Base-by-base conservation (phyloP, 139 green algal genomes). In the Picochlorum sp. region DNA sequence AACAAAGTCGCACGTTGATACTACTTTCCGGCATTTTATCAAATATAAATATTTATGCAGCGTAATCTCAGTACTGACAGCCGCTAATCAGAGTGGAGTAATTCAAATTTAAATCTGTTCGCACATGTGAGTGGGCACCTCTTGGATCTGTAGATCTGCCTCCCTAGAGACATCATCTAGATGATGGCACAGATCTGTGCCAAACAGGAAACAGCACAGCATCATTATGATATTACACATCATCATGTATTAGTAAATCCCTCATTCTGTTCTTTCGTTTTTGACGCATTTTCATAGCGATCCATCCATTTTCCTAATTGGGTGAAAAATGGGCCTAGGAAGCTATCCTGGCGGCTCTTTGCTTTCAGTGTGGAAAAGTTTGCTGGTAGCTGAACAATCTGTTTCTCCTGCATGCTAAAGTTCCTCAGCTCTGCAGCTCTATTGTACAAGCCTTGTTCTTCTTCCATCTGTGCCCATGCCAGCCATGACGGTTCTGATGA, bases 381-480 rank as follows among this genome's bases (percentile, higher is more conserved):
- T 21, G 69, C 50, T 6, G 83, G 86, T 30, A 77, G 60, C 16
- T 89, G 73, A 20, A 89, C 76, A 69, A 85, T 76, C 63, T 72
- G 81, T 65, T 79, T 73, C 71, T 85, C 77, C 72, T 89, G 79
- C 58, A 83, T 71, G 57, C 50, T 79, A 57, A 80, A 84, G 44
- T 44, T 77, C 49, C 92, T 81, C 66, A 98, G 83, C 71, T 97
- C 92, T 20, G 89, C 73, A 30, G 87, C 92, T 7, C 85, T 77
- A 56, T 88, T 66, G 2, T 85, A 24, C 34, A 82, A 71, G n/a
- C 87, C 92, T 34, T 82, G 41, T 14, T 82, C 65, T 64, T 92
- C 83, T 79, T 98, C 92, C 88, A 98, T 87, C 15, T 65, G 21
- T 2, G 92, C 85, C 92, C 92, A 98, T 3, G 86, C 80, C 62